These are phyloP conservation scores for Pyrenochaeta sp. DNA, from an alignment of 2,329 filamentous ascomycete species.

Conservation along the genomic window DNA sequence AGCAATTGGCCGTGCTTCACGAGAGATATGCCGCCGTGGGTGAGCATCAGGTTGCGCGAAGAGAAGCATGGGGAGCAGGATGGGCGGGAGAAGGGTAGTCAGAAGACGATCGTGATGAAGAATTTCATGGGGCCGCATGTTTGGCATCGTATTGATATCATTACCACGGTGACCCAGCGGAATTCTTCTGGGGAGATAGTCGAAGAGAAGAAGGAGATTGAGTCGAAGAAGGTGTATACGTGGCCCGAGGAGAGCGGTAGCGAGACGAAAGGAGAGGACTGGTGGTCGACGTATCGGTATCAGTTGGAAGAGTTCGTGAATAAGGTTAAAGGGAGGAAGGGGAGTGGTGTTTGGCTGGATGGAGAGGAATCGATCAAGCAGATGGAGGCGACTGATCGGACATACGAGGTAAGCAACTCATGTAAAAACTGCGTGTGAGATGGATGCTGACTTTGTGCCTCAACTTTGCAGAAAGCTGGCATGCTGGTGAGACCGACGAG, in stretches of 20 bases:
- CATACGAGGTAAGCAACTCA: conserved; percentile 29
- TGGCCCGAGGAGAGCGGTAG: conserved; percentile 43
- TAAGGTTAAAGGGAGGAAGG: conserved; percentile 35
- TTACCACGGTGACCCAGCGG: conserved; percentile 4
- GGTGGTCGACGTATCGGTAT: conserved; percentile 49
- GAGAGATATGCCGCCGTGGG: conserved; percentile 8
- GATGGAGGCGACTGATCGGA: conserved; percentile 48
- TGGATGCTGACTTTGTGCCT: neutral
- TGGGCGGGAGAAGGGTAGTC: conserved; percentile 14
- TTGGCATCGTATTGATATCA: conserved; percentile 34
- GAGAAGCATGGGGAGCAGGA: conserved; percentile 11
- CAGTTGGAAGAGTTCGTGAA: conserved; percentile 50
- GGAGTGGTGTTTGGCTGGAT: conserved; percentile 38
- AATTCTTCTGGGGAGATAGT: conserved; percentile 15
- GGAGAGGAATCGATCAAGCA: conserved; percentile 46
- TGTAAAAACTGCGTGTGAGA: neutral
- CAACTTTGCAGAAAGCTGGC: conserved; percentile 31
- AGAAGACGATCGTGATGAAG: conserved; percentile 21
- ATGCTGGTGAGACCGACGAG: conserved; percentile 32
- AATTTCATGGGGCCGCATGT: conserved; percentile 32
- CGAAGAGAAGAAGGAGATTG: conserved; percentile 13
- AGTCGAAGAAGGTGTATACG: conserved; percentile 30
- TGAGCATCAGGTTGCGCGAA: conserved; percentile 18
- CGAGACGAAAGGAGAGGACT: conserved; percentile 29
- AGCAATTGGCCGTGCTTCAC: conserved; percentile 26